These are phyloP conservation scores for Paecilomyces formosus DNA, from an alignment of 2,329 filamentous ascomycete species.

Conservation along the genomic window DNA sequence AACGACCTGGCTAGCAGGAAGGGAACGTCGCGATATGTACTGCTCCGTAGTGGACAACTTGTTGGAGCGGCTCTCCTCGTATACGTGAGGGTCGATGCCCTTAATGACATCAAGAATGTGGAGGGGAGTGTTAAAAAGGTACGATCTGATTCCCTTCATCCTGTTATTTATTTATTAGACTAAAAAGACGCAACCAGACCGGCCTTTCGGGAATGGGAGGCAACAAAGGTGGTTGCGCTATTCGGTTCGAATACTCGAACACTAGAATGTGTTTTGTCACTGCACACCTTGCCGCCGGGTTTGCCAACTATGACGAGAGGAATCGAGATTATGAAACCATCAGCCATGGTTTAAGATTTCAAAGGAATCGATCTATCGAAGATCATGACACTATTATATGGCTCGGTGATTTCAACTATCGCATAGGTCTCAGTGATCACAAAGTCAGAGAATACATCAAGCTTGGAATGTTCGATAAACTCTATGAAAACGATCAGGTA, in stretches of 20 bases:
- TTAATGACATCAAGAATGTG: constrained; percentile 87
- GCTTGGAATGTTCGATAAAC: constrained; percentile 61
- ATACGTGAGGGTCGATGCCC: constrained; percentile 71
- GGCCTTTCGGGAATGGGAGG: constrained; percentile 95
- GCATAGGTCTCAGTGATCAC: constrained; percentile 77
- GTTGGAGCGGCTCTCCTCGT: constrained; percentile 90
- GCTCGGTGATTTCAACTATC: constrained; percentile 98
- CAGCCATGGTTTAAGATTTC: constrained; percentile 78
- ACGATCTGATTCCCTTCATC: constrained; percentile 6
- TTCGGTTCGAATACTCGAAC: constrained; percentile 88
- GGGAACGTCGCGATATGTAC: constrained; percentile 72
- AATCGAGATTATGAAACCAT: constrained; percentile 92
- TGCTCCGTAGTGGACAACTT: constrained; percentile 84
- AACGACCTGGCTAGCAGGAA: constrained; percentile 61
- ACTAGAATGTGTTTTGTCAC: constrained; percentile 94
- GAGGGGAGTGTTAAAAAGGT: constrained; percentile 91
- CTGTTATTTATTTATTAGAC: constrained; percentile 6
- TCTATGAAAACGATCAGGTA: constrained; percentile 90
- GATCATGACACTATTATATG: constrained; percentile 89
- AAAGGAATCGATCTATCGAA: constrained; percentile 81
- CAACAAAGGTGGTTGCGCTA: constrained; percentile 95
- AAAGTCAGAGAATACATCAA: constrained; percentile 68
- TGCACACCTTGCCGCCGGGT: constrained; percentile 90
- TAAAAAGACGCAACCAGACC: constrained; percentile 40
- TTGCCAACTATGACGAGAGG: constrained; percentile 92